A percentile compares a stretch with the other conserved stretches of the same genome.
Conservation (phyloP, 2,329 filamentous ascomycete genomes). For the Bipolaris cookei region DNA sequence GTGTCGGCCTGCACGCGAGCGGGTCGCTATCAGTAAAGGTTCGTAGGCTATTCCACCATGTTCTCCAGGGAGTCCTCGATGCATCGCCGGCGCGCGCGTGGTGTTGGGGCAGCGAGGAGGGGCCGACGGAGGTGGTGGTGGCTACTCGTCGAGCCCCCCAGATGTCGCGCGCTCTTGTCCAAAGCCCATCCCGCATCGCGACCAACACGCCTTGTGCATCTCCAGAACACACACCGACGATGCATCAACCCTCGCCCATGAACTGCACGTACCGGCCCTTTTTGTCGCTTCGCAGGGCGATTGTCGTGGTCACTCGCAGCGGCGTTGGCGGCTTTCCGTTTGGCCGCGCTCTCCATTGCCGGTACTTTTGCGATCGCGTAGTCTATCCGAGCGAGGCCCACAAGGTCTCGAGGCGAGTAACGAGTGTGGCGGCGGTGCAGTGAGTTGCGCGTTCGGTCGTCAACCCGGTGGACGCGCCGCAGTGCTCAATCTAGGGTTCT, state of each 20-base stretch:
- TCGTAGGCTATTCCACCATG: background rate
- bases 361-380: constrained; percentile 40
- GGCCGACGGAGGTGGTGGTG: constrained; percentile 35
- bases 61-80: constrained; percentile 6
- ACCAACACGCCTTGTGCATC: constrained; percentile 25
- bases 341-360: constrained; percentile 56
- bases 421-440: constrained; percentile 42
- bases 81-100: constrained; percentile 37
- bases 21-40: constrained; percentile 36
- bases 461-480: constrained; percentile 32
- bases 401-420: constrained; percentile 18
- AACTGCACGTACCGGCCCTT: constrained; percentile 62
- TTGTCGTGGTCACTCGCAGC: constrained; percentile 59
- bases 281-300: constrained; percentile 65
- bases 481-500: constrained; percentile 20
- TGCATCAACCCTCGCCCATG: constrained; percentile 25
- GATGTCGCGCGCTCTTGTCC: constrained; percentile 40
- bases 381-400: constrained; percentile 27
- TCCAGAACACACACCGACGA: constrained; percentile 31
- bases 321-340: constrained; percentile 62
- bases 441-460: constrained; percentile 37
- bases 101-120: constrained; percentile 38
- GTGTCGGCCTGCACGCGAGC: constrained; percentile 36
- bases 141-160: constrained; percentile 45
- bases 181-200: constrained; percentile 41